Evolutionary conservation across 108 stramenopile species (phyloP), one percentile per base, ranked within the genome.

Genomic region (Mediolabrus comicus): DNA sequence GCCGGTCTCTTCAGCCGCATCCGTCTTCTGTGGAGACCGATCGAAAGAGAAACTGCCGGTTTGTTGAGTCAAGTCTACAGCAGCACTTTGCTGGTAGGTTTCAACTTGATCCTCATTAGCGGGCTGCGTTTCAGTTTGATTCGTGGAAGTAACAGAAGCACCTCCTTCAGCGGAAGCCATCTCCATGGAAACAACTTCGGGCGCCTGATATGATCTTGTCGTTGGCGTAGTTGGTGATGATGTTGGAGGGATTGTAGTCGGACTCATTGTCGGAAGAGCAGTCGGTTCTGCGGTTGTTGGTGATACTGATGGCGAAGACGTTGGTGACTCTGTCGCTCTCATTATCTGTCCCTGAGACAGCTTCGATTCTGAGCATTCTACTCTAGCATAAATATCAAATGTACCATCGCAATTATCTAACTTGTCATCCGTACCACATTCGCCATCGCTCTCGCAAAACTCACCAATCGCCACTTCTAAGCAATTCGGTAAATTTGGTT

Each of bases 361-460:
- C 2, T 41, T 72, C 16, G 43, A 53, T 10, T 43, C 67, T 25
- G 53, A 67, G 26, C 78, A 79, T 30, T 67, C 62, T 36, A 79
- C 71, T 57, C 78, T 52, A 38, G 64, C 66, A 34, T 79, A 79
- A 34, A 79, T 32, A 36, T 79, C 78, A 53, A 53, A 72, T 0
- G 78, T 79, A 12, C 66, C 71, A 49, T 6, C 5, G 49, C 78
- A 79, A 29, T 79, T 79, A 55, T 79, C 63, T 28, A 79, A 55
- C 22, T 60, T 59, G 33, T 79, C 78, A 62, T 51, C 28, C 1
- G 71, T 79, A 54, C 55, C 78, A 65, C 78, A 79, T 28, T 79
- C 78, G 14, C 78, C 78, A 32, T 53, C 36, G 24, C 36, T 60
- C 56, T 72, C 78, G 49, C 78, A 79, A n/a, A 79, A 34, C 32